Percentiles rank a stretch among this genome's conserved stretches.
These are phyloP conservation scores for Scheffersomyces coipomensis DNA, from an alignment of 805 yeast genomes.

Conservation along the genomic window DNA sequence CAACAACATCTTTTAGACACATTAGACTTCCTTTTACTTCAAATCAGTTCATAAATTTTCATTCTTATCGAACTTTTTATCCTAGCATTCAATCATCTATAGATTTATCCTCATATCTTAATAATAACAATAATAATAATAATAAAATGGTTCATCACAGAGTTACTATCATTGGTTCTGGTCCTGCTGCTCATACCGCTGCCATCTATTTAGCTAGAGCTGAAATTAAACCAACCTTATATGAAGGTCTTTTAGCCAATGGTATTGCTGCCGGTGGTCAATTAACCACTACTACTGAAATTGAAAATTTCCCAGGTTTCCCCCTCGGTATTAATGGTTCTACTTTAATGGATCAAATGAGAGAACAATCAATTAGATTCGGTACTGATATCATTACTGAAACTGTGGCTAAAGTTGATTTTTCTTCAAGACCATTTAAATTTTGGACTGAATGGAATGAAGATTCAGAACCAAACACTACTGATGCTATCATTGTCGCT, in stretches of 20 bases:
- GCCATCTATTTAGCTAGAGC: slow-evolving; percentile 97
- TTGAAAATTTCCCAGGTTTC: slow-evolving; percentile 99
- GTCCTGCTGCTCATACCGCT: slow-evolving; percentile 99
- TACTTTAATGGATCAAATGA: slow-evolving; percentile 91
- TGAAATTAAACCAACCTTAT: slow-evolving; percentile 87
- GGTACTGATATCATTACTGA: slow-evolving; percentile 96
- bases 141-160: slow-evolving; percentile 79
- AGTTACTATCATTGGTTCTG: slow-evolving; percentile 91
- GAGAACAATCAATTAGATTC: slow-evolving; percentile 78
- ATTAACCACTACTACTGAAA: slow-evolving; percentile 96
- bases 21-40: no score
- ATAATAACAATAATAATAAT: no score
- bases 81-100: no score
- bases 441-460: slow-evolving; percentile 96
- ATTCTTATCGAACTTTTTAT: no score
- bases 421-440: slow-evolving; percentile 87
- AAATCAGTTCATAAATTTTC: no score
- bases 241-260: slow-evolving; percentile 96
- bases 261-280: slow-evolving; percentile 99
- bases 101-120: no score
- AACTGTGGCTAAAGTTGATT: slow-evolving; percentile 89
- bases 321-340: slow-evolving; percentile 89
- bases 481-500: slow-evolving; percentile 90
- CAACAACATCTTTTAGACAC: no score
- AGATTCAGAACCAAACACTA: slow-evolving; percentile 84